phyloP scores from a whole-genome alignment of 768 basidiomycete genomes.

The Cyathus striatus region DNA sequence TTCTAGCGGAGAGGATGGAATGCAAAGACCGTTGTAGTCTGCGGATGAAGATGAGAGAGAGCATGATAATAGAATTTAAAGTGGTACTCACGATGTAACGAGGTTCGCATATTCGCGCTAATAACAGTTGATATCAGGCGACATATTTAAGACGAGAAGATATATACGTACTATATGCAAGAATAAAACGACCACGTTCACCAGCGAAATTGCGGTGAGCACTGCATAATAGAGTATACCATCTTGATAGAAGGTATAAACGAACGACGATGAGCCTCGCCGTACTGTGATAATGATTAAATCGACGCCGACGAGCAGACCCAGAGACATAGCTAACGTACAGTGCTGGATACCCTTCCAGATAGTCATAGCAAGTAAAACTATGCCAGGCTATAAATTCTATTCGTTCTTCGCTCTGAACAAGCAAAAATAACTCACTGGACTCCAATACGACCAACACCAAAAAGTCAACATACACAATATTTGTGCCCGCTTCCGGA shows the following conservation, averaged over 20 bases:
- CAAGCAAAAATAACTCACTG: not conserved
- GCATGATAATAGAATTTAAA: no score
- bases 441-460: not conserved
- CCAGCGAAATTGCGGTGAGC: not conserved
- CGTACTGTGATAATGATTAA: not conserved
- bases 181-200: not conserved
- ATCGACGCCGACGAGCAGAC: not conserved
- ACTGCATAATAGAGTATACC: not conserved
- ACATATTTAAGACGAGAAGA: not conserved
- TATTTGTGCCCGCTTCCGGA: not conserved
- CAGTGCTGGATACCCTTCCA: not conserved
- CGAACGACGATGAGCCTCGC: not conserved
- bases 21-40: conserved; percentile 1
- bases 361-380: not conserved
- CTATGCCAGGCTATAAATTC: not conserved
- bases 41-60: no score
- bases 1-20: conserved; percentile 1
- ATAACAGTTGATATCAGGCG: no score
- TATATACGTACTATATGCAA: not conserved
- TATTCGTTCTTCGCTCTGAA: not conserved
- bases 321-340: not conserved
- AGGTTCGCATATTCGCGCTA: conserved; percentile 1
- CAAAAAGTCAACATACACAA: not conserved
- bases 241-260: not conserved
- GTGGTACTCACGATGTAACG: no score